These are phyloP conservation scores for Pochonia chlamydosporia DNA, from an alignment of 2,329 filamentous ascomycete genomes.

Conservation along the genomic window DNA sequence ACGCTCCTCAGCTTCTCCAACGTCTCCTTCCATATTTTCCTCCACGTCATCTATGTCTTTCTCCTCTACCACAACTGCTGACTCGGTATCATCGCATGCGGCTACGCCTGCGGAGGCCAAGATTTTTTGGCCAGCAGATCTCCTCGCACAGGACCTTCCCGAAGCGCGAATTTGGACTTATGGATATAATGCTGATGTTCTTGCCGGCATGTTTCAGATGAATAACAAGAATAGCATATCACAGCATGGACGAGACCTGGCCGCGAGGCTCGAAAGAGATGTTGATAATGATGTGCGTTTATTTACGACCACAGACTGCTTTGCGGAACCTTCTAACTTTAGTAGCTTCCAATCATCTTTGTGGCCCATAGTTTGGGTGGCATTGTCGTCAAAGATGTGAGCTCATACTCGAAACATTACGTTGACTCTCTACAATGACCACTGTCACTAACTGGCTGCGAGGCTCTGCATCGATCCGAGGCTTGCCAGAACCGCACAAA, in stretches of 20 bases:
- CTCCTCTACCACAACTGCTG: too few relatives aligned
- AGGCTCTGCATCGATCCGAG: constrained; percentile 26
- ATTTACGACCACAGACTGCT: not conserved
- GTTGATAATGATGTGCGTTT: constrained; percentile 8
- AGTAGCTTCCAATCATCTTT: constrained; percentile 26
- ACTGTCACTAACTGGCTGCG: too few relatives aligned
- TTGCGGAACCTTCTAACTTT: not conserved
- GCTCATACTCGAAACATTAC: not conserved
- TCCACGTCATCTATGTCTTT: too few relatives aligned
- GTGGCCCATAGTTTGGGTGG: constrained; percentile 32
- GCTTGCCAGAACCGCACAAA: constrained; percentile 20
- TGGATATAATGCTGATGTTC: constrained; percentile 32
- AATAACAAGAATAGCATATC: constrained; percentile 31
- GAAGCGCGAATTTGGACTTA: constrained; percentile 33
- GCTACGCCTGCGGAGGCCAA: too few relatives aligned
- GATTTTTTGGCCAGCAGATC: constrained; percentile 30
- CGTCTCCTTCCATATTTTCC: too few relatives aligned
- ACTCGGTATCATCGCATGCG: too few relatives aligned
- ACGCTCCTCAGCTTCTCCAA: not conserved
- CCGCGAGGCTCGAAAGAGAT: constrained; percentile 23
- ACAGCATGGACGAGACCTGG: constrained; percentile 27
- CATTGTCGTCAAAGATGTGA: constrained; percentile 31
- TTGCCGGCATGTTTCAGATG: constrained; percentile 27
- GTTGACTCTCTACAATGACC: too few relatives aligned
- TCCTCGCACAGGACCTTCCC: constrained; percentile 28